Base-by-base conservation (phyloP, 495 filamentous ascomycete genomes). In the Talaromyces wortmannii region DNA sequence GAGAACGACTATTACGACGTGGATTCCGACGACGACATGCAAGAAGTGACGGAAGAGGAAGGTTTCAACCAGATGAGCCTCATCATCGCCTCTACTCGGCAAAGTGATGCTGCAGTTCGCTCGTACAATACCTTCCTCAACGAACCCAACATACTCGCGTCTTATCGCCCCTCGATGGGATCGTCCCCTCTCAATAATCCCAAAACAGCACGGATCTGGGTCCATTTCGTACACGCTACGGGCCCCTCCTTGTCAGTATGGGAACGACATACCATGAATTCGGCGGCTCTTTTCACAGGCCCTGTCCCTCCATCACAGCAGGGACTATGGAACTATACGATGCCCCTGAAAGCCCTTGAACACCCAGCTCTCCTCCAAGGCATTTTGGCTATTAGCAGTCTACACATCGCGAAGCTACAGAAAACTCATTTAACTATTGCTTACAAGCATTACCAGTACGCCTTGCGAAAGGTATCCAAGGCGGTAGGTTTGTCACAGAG, bases 171-270 rank as follows among this genome's bases (percentile, higher is more conserved):
- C 5, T 84, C 88, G 4, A 78, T 85, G 23, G 75, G 80, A 16
- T 90, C 86, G 4, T 91, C 89, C 33, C 94, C 92, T 5, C 70
- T 97, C 23, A 89, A 84, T 61, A 91, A 97, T 63, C 78, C 83
- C 3, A 84, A 85, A 54, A 95, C 90, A 1, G 91, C 91, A 8
- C 82, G 87, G 32, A 83, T 97, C 13, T 98, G 97, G 66, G 86
- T 86, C 63, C 91, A 97, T 71, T 98, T 97, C 67, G 83, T 97
- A 29, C 86, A 90, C 60, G 86, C 92, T 7, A 96, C 91, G 2
- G 94, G 87, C 0, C 91, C 92, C 2, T 87, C 80, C 59, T 78
- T 97, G 57, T 95, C 92, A 2, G 78, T 96, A 23, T 96, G 88
- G 59, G 92, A 97, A 66, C 78, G 94, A 32, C 83, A 91, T 69